Evolutionary conservation across 1,139 yeast species (phyloP).

Genomic region (Casaregolazyma lundiana): DNA sequence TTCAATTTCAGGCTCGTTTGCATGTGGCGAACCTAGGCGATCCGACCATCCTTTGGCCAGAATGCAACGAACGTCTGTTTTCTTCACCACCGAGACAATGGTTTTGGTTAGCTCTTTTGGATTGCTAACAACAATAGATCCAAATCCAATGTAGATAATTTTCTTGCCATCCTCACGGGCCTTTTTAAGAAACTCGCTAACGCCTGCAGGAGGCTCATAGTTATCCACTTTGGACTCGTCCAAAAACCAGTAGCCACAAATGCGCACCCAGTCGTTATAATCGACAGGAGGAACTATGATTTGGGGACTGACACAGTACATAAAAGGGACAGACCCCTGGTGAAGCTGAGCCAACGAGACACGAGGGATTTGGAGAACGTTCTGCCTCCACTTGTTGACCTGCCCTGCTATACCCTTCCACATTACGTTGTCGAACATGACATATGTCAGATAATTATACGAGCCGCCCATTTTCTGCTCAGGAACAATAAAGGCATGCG

Average conservation of each 20-base stretch:
- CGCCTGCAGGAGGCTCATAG: slow-evolving; percentile 59
- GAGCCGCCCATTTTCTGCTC: slow-evolving; percentile 91
- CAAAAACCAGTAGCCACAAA: slow-evolving; percentile 94
- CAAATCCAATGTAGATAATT: slow-evolving; percentile 88
- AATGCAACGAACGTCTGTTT: slow-evolving; percentile 79
- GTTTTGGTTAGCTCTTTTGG: slow-evolving; percentile 75
- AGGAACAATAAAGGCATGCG: slow-evolving; percentile 94
- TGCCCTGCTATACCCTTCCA: slow-evolving; percentile 94
- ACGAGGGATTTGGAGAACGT: slow-evolving; percentile 56
- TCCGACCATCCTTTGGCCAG: slow-evolving; percentile 96
- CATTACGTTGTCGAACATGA: slow-evolving; percentile 83
- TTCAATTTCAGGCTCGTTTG: slow-evolving; percentile 45
- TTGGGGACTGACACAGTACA: slow-evolving; percentile 83
- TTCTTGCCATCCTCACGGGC: slow-evolving; percentile 63
- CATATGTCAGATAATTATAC: slow-evolving; percentile 86
- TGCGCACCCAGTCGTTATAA: slow-evolving; percentile 89
- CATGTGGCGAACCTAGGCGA: slow-evolving; percentile 42
- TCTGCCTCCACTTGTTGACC: slow-evolving; percentile 81
- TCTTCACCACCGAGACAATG: slow-evolving; percentile 68
- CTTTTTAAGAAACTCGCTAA: slow-evolving; percentile 54
- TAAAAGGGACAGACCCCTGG: slow-evolving; percentile 77
- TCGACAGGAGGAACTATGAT: slow-evolving; percentile 91
- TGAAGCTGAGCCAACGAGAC: slow-evolving; percentile 66
- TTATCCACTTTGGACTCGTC: slow-evolving; percentile 53
- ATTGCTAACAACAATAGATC: slow-evolving; percentile 85